Evolutionary conservation across 192 early-diverging fungal genomes (phyloP).

Genomic region (Radiomyces spectabilis): DNA sequence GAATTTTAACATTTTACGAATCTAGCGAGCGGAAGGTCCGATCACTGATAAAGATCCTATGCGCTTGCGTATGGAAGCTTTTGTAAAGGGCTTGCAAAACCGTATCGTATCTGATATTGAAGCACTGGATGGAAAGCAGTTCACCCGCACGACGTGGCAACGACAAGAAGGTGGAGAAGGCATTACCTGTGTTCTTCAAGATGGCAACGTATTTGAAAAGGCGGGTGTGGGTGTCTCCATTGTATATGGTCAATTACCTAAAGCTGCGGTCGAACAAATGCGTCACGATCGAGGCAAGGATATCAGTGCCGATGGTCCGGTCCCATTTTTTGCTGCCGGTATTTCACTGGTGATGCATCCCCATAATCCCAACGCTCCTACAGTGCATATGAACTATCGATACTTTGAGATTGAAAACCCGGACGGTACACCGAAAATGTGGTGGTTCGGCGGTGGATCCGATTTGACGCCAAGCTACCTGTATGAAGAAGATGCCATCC

Average conservation of each 20-base stretch:
- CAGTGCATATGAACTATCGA: slow-evolving; percentile 94
- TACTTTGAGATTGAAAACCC: slow-evolving; percentile 85
- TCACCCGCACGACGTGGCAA: slow-evolving; percentile 75
- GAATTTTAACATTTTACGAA: background rate
- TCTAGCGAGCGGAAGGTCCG: slow-evolving; percentile 27
- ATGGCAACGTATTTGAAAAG: slow-evolving; percentile 92
- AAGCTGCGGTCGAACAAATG: slow-evolving; percentile 80
- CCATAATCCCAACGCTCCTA: slow-evolving; percentile 93
- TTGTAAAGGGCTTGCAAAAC: slow-evolving; percentile 70
- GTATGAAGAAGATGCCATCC: slow-evolving; percentile 82
- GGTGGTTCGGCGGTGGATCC: slow-evolving; percentile 96
- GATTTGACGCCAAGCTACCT: slow-evolving; percentile 92
- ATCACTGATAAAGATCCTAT: slow-evolving; percentile 52
- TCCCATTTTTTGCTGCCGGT: slow-evolving; percentile 84
- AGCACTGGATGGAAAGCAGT: slow-evolving; percentile 53
- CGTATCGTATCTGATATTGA: slow-evolving; percentile 68
- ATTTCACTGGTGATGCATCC: slow-evolving; percentile 93
- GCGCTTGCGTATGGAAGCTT: slow-evolving; percentile 76
- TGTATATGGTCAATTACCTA: slow-evolving; percentile 77
- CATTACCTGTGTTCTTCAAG: slow-evolving; percentile 85
- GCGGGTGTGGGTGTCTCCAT: slow-evolving; percentile 94
- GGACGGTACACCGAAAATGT: slow-evolving; percentile 60
- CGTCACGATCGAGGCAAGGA: slow-evolving; percentile 65
- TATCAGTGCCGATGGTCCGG: slow-evolving; percentile 48
- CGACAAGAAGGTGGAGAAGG: slow-evolving; percentile 91